phyloP scores from a whole-genome alignment of 1,139 yeast genomes.

The Yamadazyma kanchanaburiensis region DNA sequence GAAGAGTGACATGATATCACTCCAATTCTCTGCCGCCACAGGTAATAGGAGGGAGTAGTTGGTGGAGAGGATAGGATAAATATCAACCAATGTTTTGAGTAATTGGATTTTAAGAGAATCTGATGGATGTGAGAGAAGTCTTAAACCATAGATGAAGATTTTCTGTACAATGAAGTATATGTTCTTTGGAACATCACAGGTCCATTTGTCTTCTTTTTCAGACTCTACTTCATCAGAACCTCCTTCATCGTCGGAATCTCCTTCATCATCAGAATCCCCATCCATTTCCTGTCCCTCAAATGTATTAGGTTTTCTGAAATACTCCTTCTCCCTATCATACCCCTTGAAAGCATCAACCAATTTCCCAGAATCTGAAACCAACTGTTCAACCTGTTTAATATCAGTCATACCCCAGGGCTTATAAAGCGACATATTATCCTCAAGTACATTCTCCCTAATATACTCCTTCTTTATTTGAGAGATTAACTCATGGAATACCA shows the following conservation, averaged over 20 bases:
- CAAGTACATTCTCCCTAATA: constrained; percentile 11
- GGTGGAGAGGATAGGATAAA: constrained; percentile 63
- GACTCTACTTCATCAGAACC: constrained; percentile 20
- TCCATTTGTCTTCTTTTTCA: constrained; percentile 44
- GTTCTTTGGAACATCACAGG: constrained; percentile 57
- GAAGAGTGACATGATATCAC: constrained; percentile 20
- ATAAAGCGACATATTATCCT: constrained; percentile 21
- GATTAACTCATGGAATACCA: constrained; percentile 64
- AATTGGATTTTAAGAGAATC: constrained; percentile 53
- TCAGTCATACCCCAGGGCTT: constrained; percentile 57
- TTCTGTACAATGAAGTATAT: constrained; percentile 58
- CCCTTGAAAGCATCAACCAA: constrained; percentile 27
- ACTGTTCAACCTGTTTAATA: constrained; percentile 33
- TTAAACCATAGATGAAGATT: constrained; percentile 66
- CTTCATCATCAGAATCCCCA: constrained; percentile 40
- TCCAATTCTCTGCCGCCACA: constrained; percentile 69
- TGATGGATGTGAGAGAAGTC: constrained; percentile 69
- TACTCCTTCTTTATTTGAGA: constrained; percentile 48
- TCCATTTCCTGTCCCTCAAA: constrained; percentile 22
- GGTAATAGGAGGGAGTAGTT: constrained; percentile 62
- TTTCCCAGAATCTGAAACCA: constrained; percentile 38
- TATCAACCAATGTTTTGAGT: constrained; percentile 44
- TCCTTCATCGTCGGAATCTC: constrained; percentile 23
- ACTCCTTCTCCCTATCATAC: constrained; percentile 31
- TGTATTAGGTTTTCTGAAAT: constrained; percentile 16